Evolutionary conservation across 2,329 filamentous ascomycete genomes (phyloP).

Genomic region (Aspergillus eucalypticola): DNA sequence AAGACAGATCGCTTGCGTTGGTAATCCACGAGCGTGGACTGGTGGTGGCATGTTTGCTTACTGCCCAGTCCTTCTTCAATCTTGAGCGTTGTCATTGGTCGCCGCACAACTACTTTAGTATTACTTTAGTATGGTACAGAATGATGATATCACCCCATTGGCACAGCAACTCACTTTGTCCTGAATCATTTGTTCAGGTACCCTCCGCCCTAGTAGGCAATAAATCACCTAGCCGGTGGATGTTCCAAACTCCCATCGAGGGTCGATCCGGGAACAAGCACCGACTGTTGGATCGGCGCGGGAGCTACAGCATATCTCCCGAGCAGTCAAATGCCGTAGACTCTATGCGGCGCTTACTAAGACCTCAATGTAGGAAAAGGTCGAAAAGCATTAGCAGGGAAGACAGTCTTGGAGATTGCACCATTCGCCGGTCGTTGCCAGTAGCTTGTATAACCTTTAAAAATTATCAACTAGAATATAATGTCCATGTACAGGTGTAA

Average conservation of each 20-base stretch:
- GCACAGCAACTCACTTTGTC: not conserved
- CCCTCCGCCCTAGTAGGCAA: not conserved
- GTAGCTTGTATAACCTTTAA: not conserved
- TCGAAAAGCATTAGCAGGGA: too few species aligned
- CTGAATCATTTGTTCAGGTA: not conserved
- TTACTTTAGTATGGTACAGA: too few species aligned
- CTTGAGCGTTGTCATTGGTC: not conserved
- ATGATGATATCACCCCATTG: too few species aligned
- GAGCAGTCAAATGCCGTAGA: not conserved
- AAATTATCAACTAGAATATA: constrained; percentile 10
- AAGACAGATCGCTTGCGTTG: not conserved
- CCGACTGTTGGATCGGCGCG: not conserved
- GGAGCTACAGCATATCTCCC: not conserved
- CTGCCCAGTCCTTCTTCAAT: not conserved
- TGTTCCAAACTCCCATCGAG: too few species aligned
- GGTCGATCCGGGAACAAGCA: not conserved
- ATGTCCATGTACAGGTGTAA: not conserved
- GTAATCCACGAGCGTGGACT: constrained; percentile 1
- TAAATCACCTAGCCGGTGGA: not conserved
- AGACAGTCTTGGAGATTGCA: too few species aligned
- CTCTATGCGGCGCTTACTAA: not conserved
- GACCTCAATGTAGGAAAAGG: not conserved
- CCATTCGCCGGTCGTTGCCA: not conserved
- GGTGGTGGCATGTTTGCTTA: not conserved
- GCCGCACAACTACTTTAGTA: too few species aligned